Evolutionary conservation across 1,284 basidiomycete species (phyloP).

Genomic region (Leccinum insigne): DNA sequence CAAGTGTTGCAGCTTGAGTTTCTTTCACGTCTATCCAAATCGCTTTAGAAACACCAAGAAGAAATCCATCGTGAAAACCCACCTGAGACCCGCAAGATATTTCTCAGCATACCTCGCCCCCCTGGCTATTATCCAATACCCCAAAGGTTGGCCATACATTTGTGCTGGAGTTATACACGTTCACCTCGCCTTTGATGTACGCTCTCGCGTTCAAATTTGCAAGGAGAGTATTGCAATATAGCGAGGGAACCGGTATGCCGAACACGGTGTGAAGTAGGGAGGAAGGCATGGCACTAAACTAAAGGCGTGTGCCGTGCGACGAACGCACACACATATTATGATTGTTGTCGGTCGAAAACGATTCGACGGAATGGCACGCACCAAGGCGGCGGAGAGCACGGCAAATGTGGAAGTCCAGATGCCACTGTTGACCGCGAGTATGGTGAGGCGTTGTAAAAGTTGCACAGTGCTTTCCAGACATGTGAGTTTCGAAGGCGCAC

Average conservation of each 20-base stretch:
- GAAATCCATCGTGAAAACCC: too few species aligned
- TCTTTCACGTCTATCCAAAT: background rate
- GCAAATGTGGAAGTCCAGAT: conserved; percentile 18
- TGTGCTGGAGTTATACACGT: too few species aligned
- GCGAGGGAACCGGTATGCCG: background rate
- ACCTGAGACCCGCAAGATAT: too few species aligned
- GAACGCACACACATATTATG: background rate
- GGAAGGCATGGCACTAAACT: background rate
- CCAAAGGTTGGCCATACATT: background rate
- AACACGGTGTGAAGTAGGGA: background rate
- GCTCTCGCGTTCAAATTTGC: background rate
- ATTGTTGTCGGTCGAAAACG: background rate
- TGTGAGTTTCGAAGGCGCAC: background rate
- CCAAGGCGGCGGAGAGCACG: conserved; percentile 9
- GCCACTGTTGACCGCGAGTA: conserved; percentile 21
- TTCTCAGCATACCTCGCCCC: too few species aligned
- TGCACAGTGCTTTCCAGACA: conserved; percentile 7
- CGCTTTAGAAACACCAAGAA: too few species aligned
- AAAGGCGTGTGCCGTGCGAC: background rate
- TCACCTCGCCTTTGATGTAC: background rate
- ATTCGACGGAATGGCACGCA: conserved; percentile 2
- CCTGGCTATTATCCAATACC: too few species aligned
- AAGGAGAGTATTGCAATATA: background rate
- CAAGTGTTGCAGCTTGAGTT: background rate
- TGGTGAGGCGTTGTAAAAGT: conserved; percentile 11